Conservation (phyloP, 495 filamentous ascomycete genomes). For the Penicillium tannophilum region DNA sequence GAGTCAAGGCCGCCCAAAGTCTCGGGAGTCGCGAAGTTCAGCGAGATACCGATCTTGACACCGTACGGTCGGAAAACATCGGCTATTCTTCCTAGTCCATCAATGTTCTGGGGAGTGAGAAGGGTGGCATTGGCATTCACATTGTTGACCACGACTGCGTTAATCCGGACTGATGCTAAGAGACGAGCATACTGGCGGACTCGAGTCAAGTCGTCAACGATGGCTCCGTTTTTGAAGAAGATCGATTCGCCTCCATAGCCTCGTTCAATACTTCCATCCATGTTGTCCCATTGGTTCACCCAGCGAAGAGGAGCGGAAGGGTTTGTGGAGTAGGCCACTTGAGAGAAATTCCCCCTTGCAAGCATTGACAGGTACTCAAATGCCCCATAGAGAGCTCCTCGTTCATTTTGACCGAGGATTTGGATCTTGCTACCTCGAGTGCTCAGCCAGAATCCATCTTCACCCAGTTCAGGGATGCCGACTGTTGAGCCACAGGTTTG, state of each 20-base stretch:
- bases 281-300: conserved; percentile 76
- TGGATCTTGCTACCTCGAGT: conserved; percentile 45
- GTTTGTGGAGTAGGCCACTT: conserved; percentile 56
- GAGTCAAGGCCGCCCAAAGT: conserved; percentile 56
- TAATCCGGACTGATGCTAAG: conserved; percentile 66
- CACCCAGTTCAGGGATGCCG: conserved; percentile 47
- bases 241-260: conserved; percentile 70
- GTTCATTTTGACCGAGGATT: conserved; percentile 68
- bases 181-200: conserved; percentile 66
- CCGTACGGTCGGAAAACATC: conserved; percentile 68
- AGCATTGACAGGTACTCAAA: conserved; percentile 71
- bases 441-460: conserved; percentile 67
- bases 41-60: conserved; percentile 63
- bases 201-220: conserved; percentile 59
- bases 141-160: conserved; percentile 70
- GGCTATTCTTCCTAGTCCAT: conserved; percentile 62
- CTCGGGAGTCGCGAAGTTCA: conserved; percentile 68
- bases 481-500: conserved; percentile 24
- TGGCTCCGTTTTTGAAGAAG: conserved; percentile 60
- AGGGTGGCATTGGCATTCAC: conserved; percentile 68
- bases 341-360: conserved; percentile 60
- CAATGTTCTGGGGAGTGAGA: conserved; percentile 57
- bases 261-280: conserved; percentile 69
- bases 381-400: conserved; percentile 68
- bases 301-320: conserved; percentile 66